Percentiles rank a stretch among this genome's conserved stretches.
Evolutionary conservation across 805 yeast species (phyloP).

Genomic region (Komagataella ulmi): DNA sequence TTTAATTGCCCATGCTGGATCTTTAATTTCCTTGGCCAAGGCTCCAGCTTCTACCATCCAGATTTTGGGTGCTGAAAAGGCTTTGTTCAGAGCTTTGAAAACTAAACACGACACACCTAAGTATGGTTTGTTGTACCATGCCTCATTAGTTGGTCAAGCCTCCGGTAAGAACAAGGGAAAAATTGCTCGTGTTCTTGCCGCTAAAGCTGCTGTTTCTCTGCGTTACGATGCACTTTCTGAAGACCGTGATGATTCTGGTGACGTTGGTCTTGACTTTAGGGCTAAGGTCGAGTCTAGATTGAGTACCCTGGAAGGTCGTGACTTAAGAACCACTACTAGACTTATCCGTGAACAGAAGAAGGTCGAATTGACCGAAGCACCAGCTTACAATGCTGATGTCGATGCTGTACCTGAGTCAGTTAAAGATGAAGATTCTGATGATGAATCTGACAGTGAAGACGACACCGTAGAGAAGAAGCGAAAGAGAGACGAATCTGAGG

Average conservation of each 20-base stretch:
- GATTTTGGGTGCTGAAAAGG: slow-evolving; percentile 96
- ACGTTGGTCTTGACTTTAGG: slow-evolving; percentile 83
- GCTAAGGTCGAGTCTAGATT: slow-evolving; percentile 90
- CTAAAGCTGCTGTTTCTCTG: slow-evolving; percentile 93
- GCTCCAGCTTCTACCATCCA: slow-evolving; percentile 98
- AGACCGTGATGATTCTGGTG: slow-evolving; percentile 93
- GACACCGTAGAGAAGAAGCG: slow-evolving; percentile 5
- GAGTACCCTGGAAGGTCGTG: slow-evolving; percentile 94
- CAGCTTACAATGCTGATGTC: slow-evolving; percentile 91
- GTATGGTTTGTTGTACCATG: slow-evolving; percentile 90
- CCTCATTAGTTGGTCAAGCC: slow-evolving; percentile 89
- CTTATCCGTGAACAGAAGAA: slow-evolving; percentile 74
- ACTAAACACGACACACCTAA: slow-evolving; percentile 96
- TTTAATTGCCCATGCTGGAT: slow-evolving; percentile 94
- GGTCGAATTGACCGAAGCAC: slow-evolving; percentile 73
- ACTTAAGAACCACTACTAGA: slow-evolving; percentile 79
- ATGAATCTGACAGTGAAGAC: slow-evolving; percentile 15
- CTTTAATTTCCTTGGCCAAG: slow-evolving; percentile 86
- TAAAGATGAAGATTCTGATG: slow-evolving; percentile 11
- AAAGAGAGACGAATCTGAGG: slow-evolving; percentile 16
- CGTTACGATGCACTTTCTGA: slow-evolving; percentile 96
- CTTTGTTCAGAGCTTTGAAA: slow-evolving; percentile 89
- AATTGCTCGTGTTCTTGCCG: slow-evolving; percentile 96
- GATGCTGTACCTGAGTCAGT: slow-evolving; percentile 41
- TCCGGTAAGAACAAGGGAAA: slow-evolving; percentile 95